A percentile compares a stretch with the other conserved stretches of the same genome.
These are phyloP conservation scores for Fusarium mangiferae DNA, from an alignment of 2,329 filamentous ascomycete species.

Conservation along the genomic window DNA sequence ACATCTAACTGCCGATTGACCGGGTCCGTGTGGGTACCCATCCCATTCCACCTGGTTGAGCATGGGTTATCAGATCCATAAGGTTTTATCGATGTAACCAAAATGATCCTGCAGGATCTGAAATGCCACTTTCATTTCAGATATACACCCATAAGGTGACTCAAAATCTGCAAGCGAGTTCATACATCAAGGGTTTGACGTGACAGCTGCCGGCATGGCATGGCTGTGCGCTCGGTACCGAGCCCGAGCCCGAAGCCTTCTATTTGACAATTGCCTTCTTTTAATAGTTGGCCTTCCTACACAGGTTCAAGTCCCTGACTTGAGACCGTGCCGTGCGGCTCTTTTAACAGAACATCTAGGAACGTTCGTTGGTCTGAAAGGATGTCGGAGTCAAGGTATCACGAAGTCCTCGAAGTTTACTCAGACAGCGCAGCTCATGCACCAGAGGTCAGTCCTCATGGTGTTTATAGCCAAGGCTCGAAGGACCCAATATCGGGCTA, in stretches of 20 bases:
- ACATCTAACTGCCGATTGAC: not conserved
- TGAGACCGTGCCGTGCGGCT: accelerated
- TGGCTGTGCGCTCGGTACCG: not conserved
- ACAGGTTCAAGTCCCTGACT: not conserved
- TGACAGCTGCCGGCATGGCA: not conserved
- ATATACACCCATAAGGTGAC: not conserved
- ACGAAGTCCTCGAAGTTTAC: conserved; percentile 13
- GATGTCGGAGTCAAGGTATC: not conserved
- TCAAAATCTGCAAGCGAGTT: not conserved
- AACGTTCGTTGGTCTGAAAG: not conserved
- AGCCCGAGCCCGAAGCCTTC: not conserved
- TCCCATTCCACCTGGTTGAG: not conserved
- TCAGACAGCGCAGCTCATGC: conserved; percentile 7
- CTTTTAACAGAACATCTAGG: accelerated
- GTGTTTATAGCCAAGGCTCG: not conserved
- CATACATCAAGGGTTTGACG: not conserved
- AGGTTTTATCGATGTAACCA: not conserved
- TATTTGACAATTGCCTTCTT: not conserved
- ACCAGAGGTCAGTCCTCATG: not conserved
- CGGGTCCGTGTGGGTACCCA: not conserved
- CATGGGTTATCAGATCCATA: not conserved
- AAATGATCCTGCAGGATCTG: not conserved
- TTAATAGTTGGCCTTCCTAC: not conserved
- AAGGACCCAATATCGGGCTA: not conserved
- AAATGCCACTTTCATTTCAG: not conserved